Base-by-base conservation (phyloP, 345 rosid species). In the Eucalyptus albens region DNA sequence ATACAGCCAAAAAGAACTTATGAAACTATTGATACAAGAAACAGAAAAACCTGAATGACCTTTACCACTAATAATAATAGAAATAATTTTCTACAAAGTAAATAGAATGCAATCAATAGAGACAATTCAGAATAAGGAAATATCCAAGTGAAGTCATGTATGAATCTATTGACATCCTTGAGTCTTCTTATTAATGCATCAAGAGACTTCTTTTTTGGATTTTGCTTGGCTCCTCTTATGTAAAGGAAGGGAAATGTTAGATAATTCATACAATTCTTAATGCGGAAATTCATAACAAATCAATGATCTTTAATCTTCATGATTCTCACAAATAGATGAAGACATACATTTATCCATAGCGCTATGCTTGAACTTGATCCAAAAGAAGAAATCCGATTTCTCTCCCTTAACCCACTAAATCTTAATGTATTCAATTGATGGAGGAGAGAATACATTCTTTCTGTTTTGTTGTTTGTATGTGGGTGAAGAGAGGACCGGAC, bases 121-220 rank as follows among this genome's bases (percentile, higher is more conserved):
- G 69, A 88, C 33, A 88, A 89, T n/a, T 86, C 40, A 19, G 13
- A 72, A 72, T 37, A 72, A 72, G 45, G 82, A 72, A 37, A 72
- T 19, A 37, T 72, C 45, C 45, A 72, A 72, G 44, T 37, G 22
- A 21, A 37, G 44, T 72, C 82, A 33, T 72, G 5, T 5, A 42
- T 72, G 82, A 72, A 93, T 94, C 92, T 97, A 97, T 92, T 98
- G 87, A 92, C 98, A 59, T 98, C 99, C 94, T 92, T 96, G 92
- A 98, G 96, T 91, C 97, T 94, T 93, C 94, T 98, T 88, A 97
- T 95, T 92, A 97, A 92, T 24, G 96, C 89, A 91, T 98, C 99
- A 90, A 98, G 92, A 14, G 99, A 98, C 92, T 98, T 97, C 94
- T 96, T 97, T 93, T 96, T 98, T 2, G 99, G 95, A 87, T 97